Base-by-base conservation (phyloP, 2,329 filamentous ascomycete species). In the Clarireedia hainanense region DNA sequence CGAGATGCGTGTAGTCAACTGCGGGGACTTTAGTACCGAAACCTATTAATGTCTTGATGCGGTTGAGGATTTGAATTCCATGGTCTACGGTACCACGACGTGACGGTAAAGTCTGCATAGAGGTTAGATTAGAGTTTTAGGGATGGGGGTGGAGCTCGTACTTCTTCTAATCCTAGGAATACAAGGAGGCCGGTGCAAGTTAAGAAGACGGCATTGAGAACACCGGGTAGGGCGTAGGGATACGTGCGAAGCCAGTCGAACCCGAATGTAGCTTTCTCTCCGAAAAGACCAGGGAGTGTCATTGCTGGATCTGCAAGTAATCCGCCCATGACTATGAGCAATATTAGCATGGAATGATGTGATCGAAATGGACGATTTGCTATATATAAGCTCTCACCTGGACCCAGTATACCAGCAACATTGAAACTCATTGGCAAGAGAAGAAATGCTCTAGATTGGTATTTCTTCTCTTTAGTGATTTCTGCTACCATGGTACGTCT, bases 401-500 rank as follows among this genome's bases (percentile, higher is more conserved):
- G 43, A 83, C 69, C 60, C 24, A 74, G 68, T 65, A 70, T 69
- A 1, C 70, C 67, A 1, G 76, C 77, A 47, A 79, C 71, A 61
- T 89, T 89, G 67, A 88, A 88, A 36, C 83, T 86, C 76, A 89
- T 84, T 4, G 73, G 73, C 53, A 75, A 58, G 26, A 75, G 63
- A 24, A 73, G 61, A 49, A 74, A 74, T 2, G 72, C 71, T 53
- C 70, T 68, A 6, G 73, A 71, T 61, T 72, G 73, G 59, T 70
- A 85, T 72, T 79, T 84, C 68, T 85, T 86, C 70, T 88, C 85
- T 51, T 77, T 76, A 42, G 88, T 81, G 24, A 86, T 83, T 68
- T 89, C 86, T 0, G 79, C 78, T 48, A 88, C 85, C 78, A 88
- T 84, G 6, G 84, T 88, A 57, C 85, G 74, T 79, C 65, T 86